Evolutionary conservation across 2,329 filamentous ascomycete species (phyloP), one percentile per base, ranked within the genome.

Genomic region (Mycosphaerella sp.): DNA sequence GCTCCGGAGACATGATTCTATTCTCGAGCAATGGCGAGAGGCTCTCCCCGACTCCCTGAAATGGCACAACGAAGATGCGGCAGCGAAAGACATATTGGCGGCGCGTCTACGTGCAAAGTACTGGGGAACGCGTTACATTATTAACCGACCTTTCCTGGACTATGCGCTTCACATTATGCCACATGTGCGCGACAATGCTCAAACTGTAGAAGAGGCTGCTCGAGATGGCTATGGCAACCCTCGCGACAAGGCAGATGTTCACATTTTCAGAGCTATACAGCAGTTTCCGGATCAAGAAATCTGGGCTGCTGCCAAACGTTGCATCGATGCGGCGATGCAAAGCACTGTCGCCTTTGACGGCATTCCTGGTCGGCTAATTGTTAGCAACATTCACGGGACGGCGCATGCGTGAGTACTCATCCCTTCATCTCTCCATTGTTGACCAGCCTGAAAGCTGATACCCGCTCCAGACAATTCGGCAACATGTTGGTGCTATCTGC

Each of bases 341-440:
- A 96, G 90, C 67, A 97, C 91, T 0, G 79, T 82, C 49, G 88
- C 89, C 0, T 95, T 97, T 65, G 80, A 86, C 66, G 75, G 87
- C 76, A 67, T 86, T 73, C 63, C 84, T 77, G 14, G n/a, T 9
- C 60, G 75, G 69, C 64, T 87, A 73, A 85, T 96, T 45, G 84
- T 97, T 49, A 97, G 93, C 13, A 97, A 96, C 55, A 84, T 95
- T 21, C 95, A 95, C 70, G 90, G 91, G 46, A 97, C 91, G 14
- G 86, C 89, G 55, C 90, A 96, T 76, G 90, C 90, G 87, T 95
- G 86, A 81, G 88, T 82, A 32, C 13, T 43, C 41, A 36, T 30
- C 10, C 28, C 10, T 30, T 30, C 10, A 30, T 30, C 10, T 10
- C 12, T 45, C 36, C 5, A 13, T 12, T 16, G 13, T 21, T 25